Conservation (phyloP, 2,329 filamentous ascomycete genomes). For the Fusarium sp. region DNA sequence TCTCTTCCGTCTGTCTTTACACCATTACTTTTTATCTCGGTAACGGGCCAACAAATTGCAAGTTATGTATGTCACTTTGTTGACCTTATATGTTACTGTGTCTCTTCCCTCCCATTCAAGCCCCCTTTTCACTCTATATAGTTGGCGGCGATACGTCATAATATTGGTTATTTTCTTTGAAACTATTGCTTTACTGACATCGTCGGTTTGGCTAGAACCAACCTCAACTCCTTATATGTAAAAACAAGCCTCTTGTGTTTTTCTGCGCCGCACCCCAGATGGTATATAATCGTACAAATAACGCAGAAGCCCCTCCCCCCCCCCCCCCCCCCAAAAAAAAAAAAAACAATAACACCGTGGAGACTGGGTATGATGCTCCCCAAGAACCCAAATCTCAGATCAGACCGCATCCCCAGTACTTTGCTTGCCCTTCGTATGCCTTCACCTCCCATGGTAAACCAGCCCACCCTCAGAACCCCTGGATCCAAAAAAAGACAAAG, state of each 20-base stretch:
- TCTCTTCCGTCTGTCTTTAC: not conserved
- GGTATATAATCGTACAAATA: constrained; percentile 39
- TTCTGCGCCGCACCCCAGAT: constrained; percentile 31
- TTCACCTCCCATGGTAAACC: not conserved
- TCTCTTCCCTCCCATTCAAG: not conserved
- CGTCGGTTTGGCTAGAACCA: constrained; percentile 14
- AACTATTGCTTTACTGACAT: constrained; percentile 9
- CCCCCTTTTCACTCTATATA: not conserved
- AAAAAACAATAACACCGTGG: constrained; percentile 13
- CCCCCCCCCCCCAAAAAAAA: too few relatives aligned
- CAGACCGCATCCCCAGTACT: constrained; percentile 1
- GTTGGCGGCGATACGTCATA: not conserved
- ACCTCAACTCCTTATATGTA: constrained; percentile 15
- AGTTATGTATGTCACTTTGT: not conserved
- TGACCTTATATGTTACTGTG: not conserved
- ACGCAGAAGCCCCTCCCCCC: not conserved
- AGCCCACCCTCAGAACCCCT: constrained; percentile 3
- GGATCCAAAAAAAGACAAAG: constrained; percentile 10
- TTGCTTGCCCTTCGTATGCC: not conserved
- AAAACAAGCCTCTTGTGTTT: constrained; percentile 28
- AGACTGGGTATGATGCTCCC: constrained; percentile 3
- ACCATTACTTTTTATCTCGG: not conserved
- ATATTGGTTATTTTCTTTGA: not conserved
- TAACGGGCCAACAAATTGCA: not conserved
- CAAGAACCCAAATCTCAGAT: not conserved